Conservation (phyloP, 2,329 filamentous ascomycete species). For the Talaromyces sp. region DNA sequence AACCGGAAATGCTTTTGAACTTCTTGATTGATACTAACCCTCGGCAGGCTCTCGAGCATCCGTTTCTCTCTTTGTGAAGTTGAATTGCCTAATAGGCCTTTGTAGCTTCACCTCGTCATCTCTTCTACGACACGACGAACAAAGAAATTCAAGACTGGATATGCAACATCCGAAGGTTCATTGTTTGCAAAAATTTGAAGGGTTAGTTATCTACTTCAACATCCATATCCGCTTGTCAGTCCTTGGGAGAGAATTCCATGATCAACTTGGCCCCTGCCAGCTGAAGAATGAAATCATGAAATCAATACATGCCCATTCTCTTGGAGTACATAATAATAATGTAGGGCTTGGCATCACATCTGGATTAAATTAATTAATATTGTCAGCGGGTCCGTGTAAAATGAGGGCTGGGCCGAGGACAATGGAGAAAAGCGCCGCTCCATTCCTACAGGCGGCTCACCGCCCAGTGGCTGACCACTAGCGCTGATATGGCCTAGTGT, state of each 20-base stretch:
- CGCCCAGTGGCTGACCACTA: neutral
- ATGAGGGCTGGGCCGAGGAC: neutral
- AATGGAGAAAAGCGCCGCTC: neutral
- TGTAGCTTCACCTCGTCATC: neutral
- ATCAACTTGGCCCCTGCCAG: neutral
- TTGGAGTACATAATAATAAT: too few species aligned
- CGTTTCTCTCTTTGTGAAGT: slow-evolving; percentile 27
- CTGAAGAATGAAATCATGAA: neutral
- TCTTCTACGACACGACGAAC: neutral
- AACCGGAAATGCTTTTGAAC: neutral
- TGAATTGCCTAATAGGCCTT: neutral
- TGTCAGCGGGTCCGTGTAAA: neutral
- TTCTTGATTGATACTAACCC: slow-evolving; percentile 3
- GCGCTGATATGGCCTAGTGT: neutral
- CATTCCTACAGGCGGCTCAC: neutral
- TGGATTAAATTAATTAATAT: neutral
- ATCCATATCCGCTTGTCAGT: neutral
- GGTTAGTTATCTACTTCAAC: neutral
- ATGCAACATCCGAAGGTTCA: neutral
- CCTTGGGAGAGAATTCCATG: neutral
- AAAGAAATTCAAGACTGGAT: neutral
- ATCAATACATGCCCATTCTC: neutral
- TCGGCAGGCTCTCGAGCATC: slow-evolving; percentile 33
- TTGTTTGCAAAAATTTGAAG: neutral
- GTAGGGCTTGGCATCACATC: neutral